Evolutionary conservation across 2,329 filamentous ascomycete species (phyloP).

Genomic region (Lachnellula arida): DNA sequence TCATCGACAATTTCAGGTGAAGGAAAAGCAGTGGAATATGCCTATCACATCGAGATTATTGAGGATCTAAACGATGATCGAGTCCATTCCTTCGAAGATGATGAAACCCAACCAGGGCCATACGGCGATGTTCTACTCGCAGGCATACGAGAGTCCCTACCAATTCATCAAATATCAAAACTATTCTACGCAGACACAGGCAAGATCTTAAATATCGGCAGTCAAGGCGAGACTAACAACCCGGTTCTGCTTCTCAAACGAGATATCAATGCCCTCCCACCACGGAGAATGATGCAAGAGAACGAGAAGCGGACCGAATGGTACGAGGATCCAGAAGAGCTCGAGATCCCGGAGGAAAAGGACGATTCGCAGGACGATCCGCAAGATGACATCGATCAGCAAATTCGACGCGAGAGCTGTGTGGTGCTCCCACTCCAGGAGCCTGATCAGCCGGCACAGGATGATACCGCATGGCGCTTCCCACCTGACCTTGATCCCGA

Average conservation of each 20-base stretch:
- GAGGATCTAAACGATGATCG: constrained; percentile 69
- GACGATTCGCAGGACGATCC: constrained; percentile 21
- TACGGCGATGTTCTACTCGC: constrained; percentile 59
- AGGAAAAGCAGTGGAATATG: constrained; percentile 48
- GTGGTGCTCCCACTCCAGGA: constrained; percentile 12
- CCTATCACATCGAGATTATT: constrained; percentile 63
- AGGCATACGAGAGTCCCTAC: constrained; percentile 62
- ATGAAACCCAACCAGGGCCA: constrained; percentile 44
- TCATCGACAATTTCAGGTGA: constrained; percentile 21
- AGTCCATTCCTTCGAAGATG: constrained; percentile 61
- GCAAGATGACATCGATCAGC: constrained; percentile 32
- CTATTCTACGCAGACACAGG: constrained; percentile 76
- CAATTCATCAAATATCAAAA: constrained; percentile 68
- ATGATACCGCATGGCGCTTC: constrained; percentile 41
- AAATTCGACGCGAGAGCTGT: constrained; percentile 30
- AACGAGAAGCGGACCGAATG: constrained; percentile 20
- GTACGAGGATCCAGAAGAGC: constrained; percentile 14
- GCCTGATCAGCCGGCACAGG: neutral
- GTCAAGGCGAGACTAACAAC: constrained; percentile 60
- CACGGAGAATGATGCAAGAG: constrained; percentile 58
- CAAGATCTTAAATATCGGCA: constrained; percentile 67
- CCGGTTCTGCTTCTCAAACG: constrained; percentile 65
- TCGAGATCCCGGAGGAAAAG: constrained; percentile 4
- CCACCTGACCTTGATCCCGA: constrained; percentile 66
- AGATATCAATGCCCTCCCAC: constrained; percentile 61